phyloP scores from a whole-genome alignment of 495 filamentous ascomycete genomes.

The Lophium mytilinum region DNA sequence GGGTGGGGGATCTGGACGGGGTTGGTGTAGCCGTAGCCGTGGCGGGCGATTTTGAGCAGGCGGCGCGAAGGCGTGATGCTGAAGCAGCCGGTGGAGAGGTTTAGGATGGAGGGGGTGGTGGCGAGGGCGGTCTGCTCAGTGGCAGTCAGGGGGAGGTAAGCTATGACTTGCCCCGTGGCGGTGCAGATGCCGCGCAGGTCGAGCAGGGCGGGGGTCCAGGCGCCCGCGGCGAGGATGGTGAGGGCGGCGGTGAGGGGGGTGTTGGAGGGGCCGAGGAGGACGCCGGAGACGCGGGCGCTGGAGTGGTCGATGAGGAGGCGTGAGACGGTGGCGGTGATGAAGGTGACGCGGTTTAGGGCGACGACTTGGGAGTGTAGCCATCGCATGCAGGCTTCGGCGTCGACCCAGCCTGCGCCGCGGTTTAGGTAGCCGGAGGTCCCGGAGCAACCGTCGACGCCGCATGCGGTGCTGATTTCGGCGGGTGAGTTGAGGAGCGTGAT shows the following conservation, averaged over 20 bases:
- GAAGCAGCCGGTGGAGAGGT: constrained; percentile 74
- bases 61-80: constrained; percentile 66
- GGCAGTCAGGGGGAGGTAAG: constrained; percentile 62
- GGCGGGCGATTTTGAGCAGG: constrained; percentile 72
- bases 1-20: constrained; percentile 41
- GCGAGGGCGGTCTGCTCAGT: constrained; percentile 56
- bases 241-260: constrained; percentile 56
- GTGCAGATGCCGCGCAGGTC: constrained; percentile 67
- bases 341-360: constrained; percentile 51
- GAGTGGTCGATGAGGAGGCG: constrained; percentile 41
- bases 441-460: constrained; percentile 39
- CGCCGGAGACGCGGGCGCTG: constrained; percentile 41
- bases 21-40: constrained; percentile 77
- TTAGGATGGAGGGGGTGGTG: constrained; percentile 66
- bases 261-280: constrained; percentile 43
- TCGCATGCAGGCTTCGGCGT: constrained; percentile 66
- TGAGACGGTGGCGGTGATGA: constrained; percentile 54
- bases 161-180: constrained; percentile 73
- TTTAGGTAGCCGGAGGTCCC: constrained; percentile 77
- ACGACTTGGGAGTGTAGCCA: constrained; percentile 49
- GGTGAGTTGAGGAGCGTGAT: constrained; percentile 28
- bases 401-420: constrained; percentile 69
- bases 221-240: constrained; percentile 72
- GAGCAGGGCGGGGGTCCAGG: constrained; percentile 71
- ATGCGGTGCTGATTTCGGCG: constrained; percentile 42